These are phyloP conservation scores for Lecanicillium sp. DNA, from an alignment of 2,329 filamentous ascomycete genomes.

Conservation along the genomic window DNA sequence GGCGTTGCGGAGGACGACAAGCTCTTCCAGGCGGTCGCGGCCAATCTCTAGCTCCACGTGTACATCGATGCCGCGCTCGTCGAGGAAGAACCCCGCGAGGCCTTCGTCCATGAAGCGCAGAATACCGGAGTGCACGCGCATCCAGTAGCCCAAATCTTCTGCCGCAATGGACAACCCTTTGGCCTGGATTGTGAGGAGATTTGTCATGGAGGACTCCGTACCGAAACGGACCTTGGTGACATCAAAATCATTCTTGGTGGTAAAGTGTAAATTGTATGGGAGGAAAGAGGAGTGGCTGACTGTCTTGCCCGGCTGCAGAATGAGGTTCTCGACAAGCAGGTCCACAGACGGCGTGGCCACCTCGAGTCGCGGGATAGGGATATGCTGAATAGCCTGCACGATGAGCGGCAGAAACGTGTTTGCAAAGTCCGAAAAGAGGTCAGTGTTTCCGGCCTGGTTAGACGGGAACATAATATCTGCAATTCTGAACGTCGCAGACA, in stretches of 20 bases:
- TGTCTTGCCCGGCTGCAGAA: conserved; percentile 80
- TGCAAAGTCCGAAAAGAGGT: conserved; percentile 21
- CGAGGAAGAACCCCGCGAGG: conserved; percentile 77
- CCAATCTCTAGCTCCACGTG: conserved; percentile 79
- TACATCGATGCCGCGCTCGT: conserved; percentile 82
- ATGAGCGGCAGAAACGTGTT: conserved; percentile 76
- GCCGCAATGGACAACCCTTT: conserved; percentile 79
- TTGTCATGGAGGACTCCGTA: conserved; percentile 62
- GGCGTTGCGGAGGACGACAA: conserved; percentile 70
- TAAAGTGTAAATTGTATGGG: conserved; percentile 73
- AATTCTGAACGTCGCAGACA: conserved; percentile 61
- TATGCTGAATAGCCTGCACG: conserved; percentile 72
- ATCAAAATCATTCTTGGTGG: conserved; percentile 81
- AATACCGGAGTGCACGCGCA: conserved; percentile 70
- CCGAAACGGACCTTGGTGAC: conserved; percentile 63
- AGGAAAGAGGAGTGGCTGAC: conserved; percentile 85
- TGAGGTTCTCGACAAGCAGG: conserved; percentile 80
- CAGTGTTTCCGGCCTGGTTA: conserved; percentile 32
- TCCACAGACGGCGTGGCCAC: conserved; percentile 78
- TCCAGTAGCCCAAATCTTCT: conserved; percentile 84
- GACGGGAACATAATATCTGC: conserved; percentile 62
- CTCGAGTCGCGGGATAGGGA: conserved; percentile 88
- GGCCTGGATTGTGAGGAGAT: conserved; percentile 69
- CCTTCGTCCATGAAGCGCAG: conserved; percentile 75
- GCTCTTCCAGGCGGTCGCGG: conserved; percentile 70